These are phyloP conservation scores for Sarcodon sp. DNA, from an alignment of 768 basidiomycete species.

Conservation along the genomic window DNA sequence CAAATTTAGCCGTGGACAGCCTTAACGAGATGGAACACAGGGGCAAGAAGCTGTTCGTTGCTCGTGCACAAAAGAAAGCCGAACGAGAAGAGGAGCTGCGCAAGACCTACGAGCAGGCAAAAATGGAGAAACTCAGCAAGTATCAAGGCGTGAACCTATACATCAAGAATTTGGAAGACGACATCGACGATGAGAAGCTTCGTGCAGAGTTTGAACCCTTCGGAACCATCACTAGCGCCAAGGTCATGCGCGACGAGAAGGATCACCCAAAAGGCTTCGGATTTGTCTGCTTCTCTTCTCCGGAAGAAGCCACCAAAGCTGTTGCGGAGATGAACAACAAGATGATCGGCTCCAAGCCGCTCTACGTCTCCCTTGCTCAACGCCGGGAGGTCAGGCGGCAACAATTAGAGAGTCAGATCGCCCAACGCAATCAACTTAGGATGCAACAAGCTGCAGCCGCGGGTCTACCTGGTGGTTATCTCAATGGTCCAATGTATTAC, in stretches of 20 bases:
- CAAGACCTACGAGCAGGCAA: slow-evolving; percentile 86
- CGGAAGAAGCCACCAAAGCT: slow-evolving; percentile 98
- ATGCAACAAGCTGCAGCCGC: slow-evolving; percentile 93
- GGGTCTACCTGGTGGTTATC: slow-evolving; percentile 71
- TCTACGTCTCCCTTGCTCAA: slow-evolving; percentile 97
- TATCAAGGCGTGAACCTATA: slow-evolving; percentile 98
- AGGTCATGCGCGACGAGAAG: slow-evolving; percentile 98
- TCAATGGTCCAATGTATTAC: slow-evolving; percentile 82
- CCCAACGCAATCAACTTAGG: slow-evolving; percentile 93
- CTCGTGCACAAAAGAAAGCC: slow-evolving; percentile 95
- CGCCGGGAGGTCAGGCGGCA: slow-evolving; percentile 96
- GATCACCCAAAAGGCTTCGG: slow-evolving; percentile 91
- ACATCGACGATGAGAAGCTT: slow-evolving; percentile 94
- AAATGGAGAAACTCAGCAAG: slow-evolving; percentile 96
- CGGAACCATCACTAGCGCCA: slow-evolving; percentile 95
- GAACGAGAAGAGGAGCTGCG: slow-evolving; percentile 97
- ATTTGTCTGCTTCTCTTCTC: slow-evolving; percentile 97
- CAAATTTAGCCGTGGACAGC: slow-evolving; percentile 76
- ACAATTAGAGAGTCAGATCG: slow-evolving; percentile 97
- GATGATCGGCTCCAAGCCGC: slow-evolving; percentile 96
- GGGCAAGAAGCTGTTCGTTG: slow-evolving; percentile 87
- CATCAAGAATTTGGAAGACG: slow-evolving; percentile 99
- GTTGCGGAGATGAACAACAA: slow-evolving; percentile 99
- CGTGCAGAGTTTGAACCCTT: slow-evolving; percentile 94
- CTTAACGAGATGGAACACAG: slow-evolving; percentile 79